These are phyloP conservation scores for Chlorella sp. DNA, from an alignment of 139 green algal species.

Conservation along the genomic window DNA sequence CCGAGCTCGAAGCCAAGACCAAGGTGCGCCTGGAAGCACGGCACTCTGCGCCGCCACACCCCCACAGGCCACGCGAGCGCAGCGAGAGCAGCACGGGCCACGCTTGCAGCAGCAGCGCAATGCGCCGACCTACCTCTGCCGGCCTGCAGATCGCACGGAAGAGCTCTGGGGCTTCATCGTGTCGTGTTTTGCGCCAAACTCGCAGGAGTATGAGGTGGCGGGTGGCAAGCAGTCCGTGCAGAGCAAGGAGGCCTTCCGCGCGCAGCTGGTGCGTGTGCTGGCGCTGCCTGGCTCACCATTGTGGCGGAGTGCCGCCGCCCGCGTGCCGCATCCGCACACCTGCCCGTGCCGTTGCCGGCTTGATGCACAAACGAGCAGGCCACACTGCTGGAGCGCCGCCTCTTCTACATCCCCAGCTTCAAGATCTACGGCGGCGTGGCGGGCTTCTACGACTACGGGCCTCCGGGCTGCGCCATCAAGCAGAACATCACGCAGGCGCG, in stretches of 20 bases:
- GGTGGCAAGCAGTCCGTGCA: conserved; percentile 53
- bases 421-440: conserved; percentile 96
- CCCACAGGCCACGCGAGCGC: too few species aligned
- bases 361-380: too few species aligned
- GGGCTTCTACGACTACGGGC: conserved; percentile 98
- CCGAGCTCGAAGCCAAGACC: conserved; percentile 57
- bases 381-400: conserved; percentile 76
- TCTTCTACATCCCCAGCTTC: conserved; percentile 98
- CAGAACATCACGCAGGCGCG: conserved; percentile 85
- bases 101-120: not conserved
- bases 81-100: too few species aligned
- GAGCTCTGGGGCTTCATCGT: too few species aligned
- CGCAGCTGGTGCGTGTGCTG: conserved; percentile 54
- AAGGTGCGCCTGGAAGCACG: conserved; percentile 48
- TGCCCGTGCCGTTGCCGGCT: not conserved
- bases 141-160: too few species aligned
- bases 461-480: conserved; percentile 95
- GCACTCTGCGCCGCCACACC: too few species aligned
- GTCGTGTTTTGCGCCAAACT: not conserved
- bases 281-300: too few species aligned
- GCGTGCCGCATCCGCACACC: not conserved
- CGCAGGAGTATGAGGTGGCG: conserved; percentile 55
- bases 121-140: not conserved
- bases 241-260: conserved; percentile 78
- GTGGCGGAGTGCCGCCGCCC: too few species aligned